phyloP scores from a whole-genome alignment of 1,284 basidiomycete species.

The Anthracocystis panici-leucophaei region DNA sequence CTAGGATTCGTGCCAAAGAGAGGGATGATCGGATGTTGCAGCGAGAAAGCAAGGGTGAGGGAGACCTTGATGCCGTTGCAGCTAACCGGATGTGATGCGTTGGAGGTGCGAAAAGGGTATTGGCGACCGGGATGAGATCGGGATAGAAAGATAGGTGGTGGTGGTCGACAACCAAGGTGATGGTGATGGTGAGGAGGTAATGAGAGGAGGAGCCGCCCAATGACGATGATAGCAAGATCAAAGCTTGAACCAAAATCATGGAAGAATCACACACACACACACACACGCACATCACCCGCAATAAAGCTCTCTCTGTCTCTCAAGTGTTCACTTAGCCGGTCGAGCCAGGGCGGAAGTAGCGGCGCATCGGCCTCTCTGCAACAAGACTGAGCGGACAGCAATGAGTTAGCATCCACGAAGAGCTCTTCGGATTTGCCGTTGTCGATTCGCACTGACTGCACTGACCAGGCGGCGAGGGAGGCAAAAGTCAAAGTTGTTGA shows the following conservation, averaged over 20 bases:
- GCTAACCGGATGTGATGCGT: neutral
- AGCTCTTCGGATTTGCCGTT: conserved; percentile 12
- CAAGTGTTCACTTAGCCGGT: conserved; percentile 7
- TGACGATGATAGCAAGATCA: conserved; percentile 1
- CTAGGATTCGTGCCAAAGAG: neutral
- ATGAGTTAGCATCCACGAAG: neutral
- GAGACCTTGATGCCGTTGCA: conserved; percentile 45
- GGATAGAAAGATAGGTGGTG: conserved; percentile 2
- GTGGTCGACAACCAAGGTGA: conserved; percentile 2
- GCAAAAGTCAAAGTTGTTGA: neutral
- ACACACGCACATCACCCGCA: neutral
- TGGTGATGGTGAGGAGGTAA: conserved; percentile 8
- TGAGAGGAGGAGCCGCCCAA: conserved; percentile 8
- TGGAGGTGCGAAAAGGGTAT: neutral
- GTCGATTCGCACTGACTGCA: conserved; percentile 19
- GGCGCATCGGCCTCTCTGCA: conserved; percentile 4
- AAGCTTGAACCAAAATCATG: conserved; percentile 5
- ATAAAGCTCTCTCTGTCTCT: neutral
- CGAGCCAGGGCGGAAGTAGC: conserved; percentile 22
- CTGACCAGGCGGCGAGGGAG: conserved; percentile 17
- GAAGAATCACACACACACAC: neutral
- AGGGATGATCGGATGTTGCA: conserved; percentile 11
- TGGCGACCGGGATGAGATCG: neutral
- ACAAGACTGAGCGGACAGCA: too few species aligned
- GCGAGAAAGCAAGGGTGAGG: conserved; percentile 47